A percentile compares a stretch with the other conserved stretches of the same genome.
phyloP scores from a whole-genome alignment of 2,329 filamentous ascomycete species.

The Talaromyces verruculosus region DNA sequence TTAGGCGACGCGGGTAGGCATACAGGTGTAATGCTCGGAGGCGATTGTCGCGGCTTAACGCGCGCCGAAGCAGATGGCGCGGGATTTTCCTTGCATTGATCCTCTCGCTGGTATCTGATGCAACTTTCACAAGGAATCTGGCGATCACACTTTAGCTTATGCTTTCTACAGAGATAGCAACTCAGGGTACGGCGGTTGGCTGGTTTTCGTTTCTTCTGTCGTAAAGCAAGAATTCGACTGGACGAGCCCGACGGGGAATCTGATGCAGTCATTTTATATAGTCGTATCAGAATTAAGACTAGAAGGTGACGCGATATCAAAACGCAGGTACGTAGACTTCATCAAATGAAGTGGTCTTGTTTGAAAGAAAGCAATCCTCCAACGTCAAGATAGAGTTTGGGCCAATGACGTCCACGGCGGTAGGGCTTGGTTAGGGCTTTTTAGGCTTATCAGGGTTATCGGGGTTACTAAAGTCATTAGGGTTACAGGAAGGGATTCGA shows the following conservation, averaged over 20 bases:
- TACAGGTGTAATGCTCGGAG: conserved; percentile 10
- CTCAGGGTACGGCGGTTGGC: conserved; percentile 28
- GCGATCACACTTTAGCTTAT: conserved; percentile 37
- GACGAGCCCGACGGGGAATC: neutral
- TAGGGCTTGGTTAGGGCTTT: neutral
- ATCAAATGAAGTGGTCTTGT: neutral
- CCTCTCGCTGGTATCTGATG: conserved; percentile 32
- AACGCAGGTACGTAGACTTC: neutral
- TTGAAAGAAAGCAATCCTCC: neutral
- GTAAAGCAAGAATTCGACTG: neutral
- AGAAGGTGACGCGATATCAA: neutral
- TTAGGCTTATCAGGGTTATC: neutral
- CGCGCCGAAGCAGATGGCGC: conserved; percentile 26
- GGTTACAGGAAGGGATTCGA: neutral
- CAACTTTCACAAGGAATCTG: conserved; percentile 35
- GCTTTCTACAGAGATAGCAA: conserved; percentile 35
- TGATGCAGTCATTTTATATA: conserved; percentile 8
- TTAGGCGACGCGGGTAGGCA: neutral
- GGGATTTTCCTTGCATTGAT: conserved; percentile 33
- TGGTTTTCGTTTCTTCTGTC: conserved; percentile 17
- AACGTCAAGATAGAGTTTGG: neutral
- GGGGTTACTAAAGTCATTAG: neutral
- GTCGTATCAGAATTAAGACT: neutral
- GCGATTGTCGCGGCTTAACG: neutral
- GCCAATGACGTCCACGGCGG: neutral